phyloP scores from a whole-genome alignment of 352 stramenopile species.

The Phytophthora pseudosyringae region DNA sequence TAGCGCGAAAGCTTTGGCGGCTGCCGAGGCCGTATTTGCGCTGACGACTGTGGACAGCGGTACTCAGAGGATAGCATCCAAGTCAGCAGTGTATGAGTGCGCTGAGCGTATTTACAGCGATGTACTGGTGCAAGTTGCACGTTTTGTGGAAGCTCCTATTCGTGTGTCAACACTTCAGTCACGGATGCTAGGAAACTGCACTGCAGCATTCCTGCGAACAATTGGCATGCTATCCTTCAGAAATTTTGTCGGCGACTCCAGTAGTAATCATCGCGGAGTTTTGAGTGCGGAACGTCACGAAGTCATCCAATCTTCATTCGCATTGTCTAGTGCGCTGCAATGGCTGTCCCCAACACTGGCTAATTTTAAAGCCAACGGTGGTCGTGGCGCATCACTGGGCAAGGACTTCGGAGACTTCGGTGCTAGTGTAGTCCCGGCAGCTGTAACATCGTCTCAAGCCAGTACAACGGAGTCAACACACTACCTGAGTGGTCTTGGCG shows the following conservation, averaged over 20 bases:
- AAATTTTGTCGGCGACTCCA: constrained; percentile 71
- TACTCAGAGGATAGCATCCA: constrained; percentile 45
- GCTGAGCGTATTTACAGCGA: constrained; percentile 87
- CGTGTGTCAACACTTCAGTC: constrained; percentile 77
- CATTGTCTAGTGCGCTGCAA: constrained; percentile 69
- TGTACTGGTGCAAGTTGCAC: constrained; percentile 82
- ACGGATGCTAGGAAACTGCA: constrained; percentile 77
- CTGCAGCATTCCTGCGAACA: constrained; percentile 75
- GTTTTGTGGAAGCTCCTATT: constrained; percentile 83
- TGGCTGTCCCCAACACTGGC: constrained; percentile 70
- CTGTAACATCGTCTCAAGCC: constrained; percentile 22
- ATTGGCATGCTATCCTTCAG: constrained; percentile 82
- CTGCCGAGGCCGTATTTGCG: constrained; percentile 68
- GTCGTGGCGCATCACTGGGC: constrained; percentile 30
- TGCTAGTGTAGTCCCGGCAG: constrained; percentile 30
- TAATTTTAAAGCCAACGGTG: constrained; percentile 37
- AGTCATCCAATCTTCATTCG: constrained; percentile 76
- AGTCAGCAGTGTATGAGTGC: constrained; percentile 71
- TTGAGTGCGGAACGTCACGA: constrained; percentile 55
- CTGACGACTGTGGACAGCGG: constrained; percentile 52
- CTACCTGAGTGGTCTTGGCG: constrained; percentile 79
- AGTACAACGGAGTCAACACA: constrained; percentile 53
- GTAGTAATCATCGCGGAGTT: constrained; percentile 40
- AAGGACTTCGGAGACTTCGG: constrained; percentile 60
- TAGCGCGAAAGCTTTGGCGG: constrained; percentile 69